Evolutionary conservation across 2,329 filamentous ascomycete species (phyloP).

Genomic region (Endothia cerciana): DNA sequence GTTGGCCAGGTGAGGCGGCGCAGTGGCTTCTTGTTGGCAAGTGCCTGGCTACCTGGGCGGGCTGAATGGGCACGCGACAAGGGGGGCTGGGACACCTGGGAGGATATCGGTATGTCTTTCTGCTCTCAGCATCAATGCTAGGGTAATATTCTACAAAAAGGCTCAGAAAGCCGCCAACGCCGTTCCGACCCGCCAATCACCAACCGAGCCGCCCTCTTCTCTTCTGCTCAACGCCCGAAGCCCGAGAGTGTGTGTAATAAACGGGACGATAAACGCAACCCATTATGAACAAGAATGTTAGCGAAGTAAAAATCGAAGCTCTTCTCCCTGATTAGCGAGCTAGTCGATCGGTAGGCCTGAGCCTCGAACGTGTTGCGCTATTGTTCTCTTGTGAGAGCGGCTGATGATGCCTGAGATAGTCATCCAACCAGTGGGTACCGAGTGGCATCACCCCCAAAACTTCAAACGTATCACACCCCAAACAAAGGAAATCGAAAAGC

Average conservation of each 20-base stretch:
- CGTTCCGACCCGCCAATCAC: not conserved
- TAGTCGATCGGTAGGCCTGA: not conserved
- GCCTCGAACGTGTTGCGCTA: not conserved
- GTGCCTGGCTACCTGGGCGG: not conserved
- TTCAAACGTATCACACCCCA: constrained; percentile 6
- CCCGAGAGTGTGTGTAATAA: not conserved
- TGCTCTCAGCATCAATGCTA: not conserved
- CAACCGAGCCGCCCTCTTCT: not conserved
- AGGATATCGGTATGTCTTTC: not conserved
- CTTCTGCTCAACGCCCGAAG: not conserved
- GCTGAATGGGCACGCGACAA: not conserved
- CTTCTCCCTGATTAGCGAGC: not conserved
- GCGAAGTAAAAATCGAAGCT: not conserved
- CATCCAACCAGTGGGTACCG: not conserved
- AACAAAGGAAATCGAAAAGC: constrained; percentile 26
- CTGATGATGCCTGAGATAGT: not conserved
- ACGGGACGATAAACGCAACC: not conserved
- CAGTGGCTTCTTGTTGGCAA: not conserved
- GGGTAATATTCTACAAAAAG: not conserved
- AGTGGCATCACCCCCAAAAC: not conserved
- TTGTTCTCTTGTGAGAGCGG: not conserved
- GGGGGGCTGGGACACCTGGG: not conserved
- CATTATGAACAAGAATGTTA: not conserved
- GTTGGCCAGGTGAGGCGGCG: not conserved
- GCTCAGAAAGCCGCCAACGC: not conserved